Percentiles rank a stretch among this genome's conserved stretches.
These are phyloP conservation scores for Dioszegia crocea DNA, from an alignment of 768 basidiomycete species.

Conservation along the genomic window DNA sequence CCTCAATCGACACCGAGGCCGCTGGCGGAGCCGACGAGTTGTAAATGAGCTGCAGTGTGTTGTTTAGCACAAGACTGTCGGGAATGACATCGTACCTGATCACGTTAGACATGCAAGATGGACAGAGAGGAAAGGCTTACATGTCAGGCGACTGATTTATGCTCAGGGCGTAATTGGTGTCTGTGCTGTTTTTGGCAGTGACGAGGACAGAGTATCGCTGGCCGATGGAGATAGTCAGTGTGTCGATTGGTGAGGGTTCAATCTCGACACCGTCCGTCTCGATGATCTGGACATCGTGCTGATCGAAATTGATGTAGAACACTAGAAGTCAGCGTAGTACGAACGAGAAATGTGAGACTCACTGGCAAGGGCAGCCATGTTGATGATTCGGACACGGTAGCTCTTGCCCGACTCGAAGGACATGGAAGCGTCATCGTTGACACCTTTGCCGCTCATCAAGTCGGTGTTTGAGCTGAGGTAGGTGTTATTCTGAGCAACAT, in stretches of 20 bases:
- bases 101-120: constrained; percentile 34
- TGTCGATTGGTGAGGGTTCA: constrained; percentile 66
- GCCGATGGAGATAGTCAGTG: constrained; percentile 72
- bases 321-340: constrained; percentile 24
- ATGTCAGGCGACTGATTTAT: constrained; percentile 68
- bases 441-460: constrained; percentile 50
- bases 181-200: constrained; percentile 78
- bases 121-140: constrained; percentile 5
- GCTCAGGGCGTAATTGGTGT: constrained; percentile 73
- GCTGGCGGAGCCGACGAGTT: constrained; percentile 52
- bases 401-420: constrained; percentile 82
- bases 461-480: constrained; percentile 52
- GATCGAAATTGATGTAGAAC: constrained; percentile 50
- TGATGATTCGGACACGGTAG: constrained; percentile 82
- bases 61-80: constrained; percentile 66
- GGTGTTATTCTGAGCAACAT: constrained; percentile 68
- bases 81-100: constrained; percentile 85
- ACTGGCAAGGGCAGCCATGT: constrained; percentile 59
- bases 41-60: constrained; percentile 82
- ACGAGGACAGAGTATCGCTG: constrained; percentile 93
- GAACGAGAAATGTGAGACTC: constrained; percentile 6
- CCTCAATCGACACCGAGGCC: constrained; percentile 55
- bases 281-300: constrained; percentile 52
- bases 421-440: constrained; percentile 81
- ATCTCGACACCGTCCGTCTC: constrained; percentile 58